phyloP scores from a whole-genome alignment of 352 stramenopile genomes.

The Phytophthora fragariae region DNA sequence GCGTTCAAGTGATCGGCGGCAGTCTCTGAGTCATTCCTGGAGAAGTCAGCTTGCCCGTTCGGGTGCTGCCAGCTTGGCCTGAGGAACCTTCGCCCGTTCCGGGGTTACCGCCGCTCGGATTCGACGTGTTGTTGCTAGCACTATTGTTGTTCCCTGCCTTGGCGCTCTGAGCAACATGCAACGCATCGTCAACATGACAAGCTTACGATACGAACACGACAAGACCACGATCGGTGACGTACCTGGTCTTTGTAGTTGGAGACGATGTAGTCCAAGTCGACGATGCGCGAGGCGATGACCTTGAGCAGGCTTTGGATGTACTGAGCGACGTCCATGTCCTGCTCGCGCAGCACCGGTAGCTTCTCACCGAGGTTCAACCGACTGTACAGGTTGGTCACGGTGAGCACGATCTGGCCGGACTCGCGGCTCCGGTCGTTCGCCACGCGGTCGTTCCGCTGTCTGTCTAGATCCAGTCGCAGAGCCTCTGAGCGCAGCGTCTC shows the following conservation, averaged over 20 bases:
- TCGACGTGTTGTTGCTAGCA: slow-evolving; percentile 23
- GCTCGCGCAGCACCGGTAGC: slow-evolving; percentile 73
- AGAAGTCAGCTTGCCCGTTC: slow-evolving; percentile 14
- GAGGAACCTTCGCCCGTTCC: slow-evolving; percentile 9
- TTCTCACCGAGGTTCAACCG: slow-evolving; percentile 82
- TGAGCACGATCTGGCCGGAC: slow-evolving; percentile 91
- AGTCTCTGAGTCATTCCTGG: slow-evolving; percentile 25
- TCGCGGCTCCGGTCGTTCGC: slow-evolving; percentile 88
- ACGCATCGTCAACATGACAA: neutral
- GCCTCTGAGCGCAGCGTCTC: slow-evolving; percentile 79
- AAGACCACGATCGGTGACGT: neutral
- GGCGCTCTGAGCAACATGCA: slow-evolving; percentile 17
- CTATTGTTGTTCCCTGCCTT: slow-evolving; percentile 31
- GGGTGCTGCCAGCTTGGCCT: neutral
- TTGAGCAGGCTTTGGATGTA: slow-evolving; percentile 84
- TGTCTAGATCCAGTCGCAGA: slow-evolving; percentile 84
- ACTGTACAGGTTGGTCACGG: slow-evolving; percentile 93
- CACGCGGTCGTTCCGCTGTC: slow-evolving; percentile 75
- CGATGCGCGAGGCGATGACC: slow-evolving; percentile 80
- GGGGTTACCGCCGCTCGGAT: neutral
- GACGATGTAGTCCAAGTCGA: slow-evolving; percentile 89
- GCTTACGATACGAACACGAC: neutral
- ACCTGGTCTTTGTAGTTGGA: slow-evolving; percentile 74
- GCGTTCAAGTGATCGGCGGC: slow-evolving; percentile 19
- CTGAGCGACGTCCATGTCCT: slow-evolving; percentile 76